Percentiles rank a stretch among this genome's conserved stretches.
Conservation (phyloP, 2,329 filamentous ascomycete species). For the Epichloe gansuensis region DNA sequence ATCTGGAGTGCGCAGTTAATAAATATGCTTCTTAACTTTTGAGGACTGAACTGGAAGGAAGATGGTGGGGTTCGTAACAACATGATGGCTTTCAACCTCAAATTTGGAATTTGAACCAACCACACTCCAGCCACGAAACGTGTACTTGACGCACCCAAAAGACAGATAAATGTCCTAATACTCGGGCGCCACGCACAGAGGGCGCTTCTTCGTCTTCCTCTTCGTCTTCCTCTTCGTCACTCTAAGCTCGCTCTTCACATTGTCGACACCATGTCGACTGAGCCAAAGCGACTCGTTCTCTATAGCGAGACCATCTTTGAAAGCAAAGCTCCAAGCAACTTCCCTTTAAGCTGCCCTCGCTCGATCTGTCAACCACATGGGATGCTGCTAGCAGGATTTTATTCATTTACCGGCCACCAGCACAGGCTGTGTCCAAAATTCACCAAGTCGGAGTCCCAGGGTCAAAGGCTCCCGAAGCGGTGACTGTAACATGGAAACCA, state of each 20-base stretch:
- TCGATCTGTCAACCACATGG: slow-evolving; percentile 66
- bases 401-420: slow-evolving; percentile 66
- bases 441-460: slow-evolving; percentile 31
- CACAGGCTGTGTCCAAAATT: slow-evolving; percentile 49
- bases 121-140: not conserved
- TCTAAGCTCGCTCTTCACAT: not conserved
- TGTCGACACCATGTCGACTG: slow-evolving; percentile 13
- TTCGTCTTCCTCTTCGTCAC: not conserved
- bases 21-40: not conserved
- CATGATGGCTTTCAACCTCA: not conserved
- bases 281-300: slow-evolving; percentile 28
- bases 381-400: slow-evolving; percentile 58
- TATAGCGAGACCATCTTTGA: slow-evolving; percentile 47
- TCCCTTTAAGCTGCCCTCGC: slow-evolving; percentile 66
- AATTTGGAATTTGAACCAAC: not conserved
- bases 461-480: slow-evolving; percentile 28
- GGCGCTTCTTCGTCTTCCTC: not conserved
- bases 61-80: not conserved
- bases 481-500: slow-evolving; percentile 51
- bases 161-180: not conserved
- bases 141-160: not conserved
- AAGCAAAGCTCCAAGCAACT: slow-evolving; percentile 39
- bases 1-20: not conserved
- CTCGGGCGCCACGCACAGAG: not conserved
- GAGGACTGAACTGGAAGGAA: not conserved